phyloP scores from a whole-genome alignment of 1,284 basidiomycete species.

The Singerocomus inundabilis region DNA sequence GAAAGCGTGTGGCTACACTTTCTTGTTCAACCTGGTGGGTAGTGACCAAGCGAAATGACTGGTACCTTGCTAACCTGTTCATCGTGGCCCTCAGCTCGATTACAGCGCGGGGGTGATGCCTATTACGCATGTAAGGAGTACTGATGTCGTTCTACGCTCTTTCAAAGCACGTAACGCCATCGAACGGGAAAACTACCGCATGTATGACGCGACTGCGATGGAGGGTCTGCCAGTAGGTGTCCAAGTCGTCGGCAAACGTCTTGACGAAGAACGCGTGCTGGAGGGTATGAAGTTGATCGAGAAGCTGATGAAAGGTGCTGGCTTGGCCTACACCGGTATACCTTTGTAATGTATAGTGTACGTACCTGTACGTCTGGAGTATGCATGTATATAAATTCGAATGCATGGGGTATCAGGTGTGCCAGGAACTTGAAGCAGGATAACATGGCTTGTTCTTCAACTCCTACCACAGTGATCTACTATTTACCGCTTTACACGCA shows the following conservation, averaged over 20 bases:
- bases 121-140: conserved; percentile 49
- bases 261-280: conserved; percentile 62
- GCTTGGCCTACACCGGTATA: conserved; percentile 28
- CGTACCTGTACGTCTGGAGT: not conserved
- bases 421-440: too few relatives aligned
- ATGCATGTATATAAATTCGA: not conserved
- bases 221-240: conserved; percentile 65
- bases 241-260: conserved; percentile 56
- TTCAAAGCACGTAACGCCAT: conserved; percentile 34
- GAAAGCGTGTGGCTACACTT: conserved; percentile 42
- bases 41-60: not conserved
- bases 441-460: too few relatives aligned
- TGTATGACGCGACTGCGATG: conserved; percentile 63
- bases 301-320: conserved; percentile 21
- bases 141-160: conserved; percentile 39
- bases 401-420: not conserved
- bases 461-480: too few relatives aligned
- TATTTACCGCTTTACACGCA: too few relatives aligned
- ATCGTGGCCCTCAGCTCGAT: conserved; percentile 43
- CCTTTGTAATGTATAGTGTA: conserved; percentile 11
- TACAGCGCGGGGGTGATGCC: conserved; percentile 60
- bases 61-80: not conserved
- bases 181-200: conserved; percentile 39
- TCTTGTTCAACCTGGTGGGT: conserved; percentile 44
- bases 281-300: conserved; percentile 48